Percentiles rank a stretch among this genome's conserved stretches.
Evolutionary conservation across 208 protist genomes (phyloP).

Genomic region (Acanthamoeba lugdunensis): DNA sequence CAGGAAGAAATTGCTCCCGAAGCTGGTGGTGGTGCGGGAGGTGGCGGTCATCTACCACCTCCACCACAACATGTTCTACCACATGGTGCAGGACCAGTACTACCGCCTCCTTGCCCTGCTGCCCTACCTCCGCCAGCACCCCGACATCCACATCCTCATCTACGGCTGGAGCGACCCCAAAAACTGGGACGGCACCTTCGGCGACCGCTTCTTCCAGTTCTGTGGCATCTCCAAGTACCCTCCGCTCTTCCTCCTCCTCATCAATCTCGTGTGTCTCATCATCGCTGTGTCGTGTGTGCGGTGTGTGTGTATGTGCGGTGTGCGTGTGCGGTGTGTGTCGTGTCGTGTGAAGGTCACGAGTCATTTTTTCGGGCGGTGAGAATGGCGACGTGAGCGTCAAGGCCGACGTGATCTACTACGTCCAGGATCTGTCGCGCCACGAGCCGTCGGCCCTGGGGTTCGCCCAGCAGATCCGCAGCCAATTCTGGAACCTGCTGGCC

Average conservation of each 20-base stretch:
- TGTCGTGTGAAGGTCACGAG: neutral
- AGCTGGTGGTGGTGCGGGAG: neutral
- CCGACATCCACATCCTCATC: neutral
- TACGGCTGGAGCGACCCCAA: neutral
- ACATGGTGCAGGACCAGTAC: constrained; percentile 18
- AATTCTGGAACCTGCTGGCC: neutral
- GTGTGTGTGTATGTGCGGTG: neutral
- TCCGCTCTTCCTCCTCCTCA: neutral
- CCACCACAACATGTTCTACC: constrained; percentile 22
- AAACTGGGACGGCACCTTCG: neutral
- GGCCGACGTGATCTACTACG: constrained; percentile 29
- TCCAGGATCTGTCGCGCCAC: neutral
- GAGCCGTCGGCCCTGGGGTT: neutral
- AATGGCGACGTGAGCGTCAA: neutral
- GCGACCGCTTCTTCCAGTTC: neutral
- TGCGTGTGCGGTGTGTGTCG: neutral
- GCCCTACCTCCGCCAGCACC: neutral
- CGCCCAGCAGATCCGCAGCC: neutral
- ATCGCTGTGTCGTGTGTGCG: neutral
- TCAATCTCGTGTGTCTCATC: neutral
- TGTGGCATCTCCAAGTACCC: neutral
- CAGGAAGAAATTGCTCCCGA: neutral
- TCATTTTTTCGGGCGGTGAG: neutral
- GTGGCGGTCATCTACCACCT: constrained; percentile 1
- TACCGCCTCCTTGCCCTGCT: neutral